Evolutionary conservation across 768 basidiomycete species (phyloP).

Genomic region (Thelephora ganbajun): DNA sequence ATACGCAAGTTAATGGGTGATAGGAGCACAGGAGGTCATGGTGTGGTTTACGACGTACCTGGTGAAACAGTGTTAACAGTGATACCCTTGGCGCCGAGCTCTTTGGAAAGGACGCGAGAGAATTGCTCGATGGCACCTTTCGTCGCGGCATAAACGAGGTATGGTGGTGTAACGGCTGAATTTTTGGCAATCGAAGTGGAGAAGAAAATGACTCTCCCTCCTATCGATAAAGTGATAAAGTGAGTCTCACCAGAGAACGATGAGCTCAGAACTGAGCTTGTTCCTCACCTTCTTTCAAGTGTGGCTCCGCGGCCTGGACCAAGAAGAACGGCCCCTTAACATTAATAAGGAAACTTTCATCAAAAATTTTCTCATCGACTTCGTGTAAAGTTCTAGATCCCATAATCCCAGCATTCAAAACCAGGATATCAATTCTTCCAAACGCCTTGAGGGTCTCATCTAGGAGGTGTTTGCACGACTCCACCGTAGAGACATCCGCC

Average conservation of each 20-base stretch:
- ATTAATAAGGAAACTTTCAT: constrained; percentile 37
- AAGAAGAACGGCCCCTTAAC: constrained; percentile 49
- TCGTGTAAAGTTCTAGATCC: constrained; percentile 33
- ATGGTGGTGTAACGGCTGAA: constrained; percentile 30
- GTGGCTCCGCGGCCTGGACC: constrained; percentile 29
- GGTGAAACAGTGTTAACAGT: constrained; percentile 46
- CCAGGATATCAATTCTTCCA: constrained; percentile 42
- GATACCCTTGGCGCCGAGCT: constrained; percentile 36
- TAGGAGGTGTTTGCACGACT: constrained; percentile 33
- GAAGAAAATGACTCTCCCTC: constrained; percentile 44
- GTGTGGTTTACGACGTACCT: background rate
- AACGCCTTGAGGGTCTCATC: constrained; percentile 33
- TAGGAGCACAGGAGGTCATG: background rate
- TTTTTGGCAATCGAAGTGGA: constrained; percentile 34
- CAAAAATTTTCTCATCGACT: constrained; percentile 37
- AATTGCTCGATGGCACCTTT: constrained; percentile 51
- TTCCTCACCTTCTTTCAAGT: constrained; percentile 29
- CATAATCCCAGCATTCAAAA: constrained; percentile 48
- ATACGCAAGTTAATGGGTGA: background rate
- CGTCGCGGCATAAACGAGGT: constrained; percentile 36
- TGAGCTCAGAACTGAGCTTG: background rate
- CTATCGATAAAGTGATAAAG: constrained; percentile 12
- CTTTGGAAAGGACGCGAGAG: constrained; percentile 41
- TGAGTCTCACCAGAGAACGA: background rate
- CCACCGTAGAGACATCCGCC: constrained; percentile 35